Conservation (phyloP, 371 early-diverging fungal species). For the Mortierella sp. region DNA sequence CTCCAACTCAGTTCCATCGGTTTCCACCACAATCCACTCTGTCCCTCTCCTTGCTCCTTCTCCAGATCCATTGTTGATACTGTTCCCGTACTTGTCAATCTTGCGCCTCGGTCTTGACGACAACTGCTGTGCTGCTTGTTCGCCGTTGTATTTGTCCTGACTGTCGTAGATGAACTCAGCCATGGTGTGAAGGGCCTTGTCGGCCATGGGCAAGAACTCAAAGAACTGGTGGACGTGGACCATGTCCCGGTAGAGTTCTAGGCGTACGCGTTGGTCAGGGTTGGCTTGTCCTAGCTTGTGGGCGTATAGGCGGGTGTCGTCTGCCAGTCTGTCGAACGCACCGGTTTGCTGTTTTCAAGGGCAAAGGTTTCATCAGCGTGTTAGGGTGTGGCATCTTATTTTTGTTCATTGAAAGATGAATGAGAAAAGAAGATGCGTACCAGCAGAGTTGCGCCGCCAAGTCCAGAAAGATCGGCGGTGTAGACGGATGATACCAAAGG, state of each 20-base stretch:
- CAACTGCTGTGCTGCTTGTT: background rate
- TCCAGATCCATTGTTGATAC: background rate
- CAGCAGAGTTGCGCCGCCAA: constrained; percentile 36
- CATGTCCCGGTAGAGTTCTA: constrained; percentile 48
- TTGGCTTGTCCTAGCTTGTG: constrained; percentile 43
- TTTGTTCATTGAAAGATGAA: background rate
- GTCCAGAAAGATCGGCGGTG: constrained; percentile 35
- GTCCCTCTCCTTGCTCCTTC: constrained; percentile 10
- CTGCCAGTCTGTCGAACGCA: constrained; percentile 44
- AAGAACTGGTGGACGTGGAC: constrained; percentile 54
- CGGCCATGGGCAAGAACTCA: constrained; percentile 49
- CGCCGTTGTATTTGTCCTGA: constrained; percentile 8
- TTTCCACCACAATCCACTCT: constrained; percentile 40
- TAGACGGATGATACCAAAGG: constrained; percentile 42
- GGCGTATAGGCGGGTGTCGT: constrained; percentile 46
- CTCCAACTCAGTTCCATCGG: constrained; percentile 29
- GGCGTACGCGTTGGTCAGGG: constrained; percentile 23
- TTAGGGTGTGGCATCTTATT: background rate
- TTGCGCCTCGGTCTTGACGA: background rate
- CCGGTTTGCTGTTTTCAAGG: constrained; percentile 44
- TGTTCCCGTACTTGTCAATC: background rate
- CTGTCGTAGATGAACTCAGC: constrained; percentile 29
- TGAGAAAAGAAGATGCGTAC: constrained; percentile 14
- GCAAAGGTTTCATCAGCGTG: background rate
- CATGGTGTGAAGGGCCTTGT: constrained; percentile 24